A percentile compares a stretch with the other conserved stretches of the same genome.
Evolutionary conservation across 208 protist species (phyloP).

Genomic region (Angomonas deanei): DNA sequence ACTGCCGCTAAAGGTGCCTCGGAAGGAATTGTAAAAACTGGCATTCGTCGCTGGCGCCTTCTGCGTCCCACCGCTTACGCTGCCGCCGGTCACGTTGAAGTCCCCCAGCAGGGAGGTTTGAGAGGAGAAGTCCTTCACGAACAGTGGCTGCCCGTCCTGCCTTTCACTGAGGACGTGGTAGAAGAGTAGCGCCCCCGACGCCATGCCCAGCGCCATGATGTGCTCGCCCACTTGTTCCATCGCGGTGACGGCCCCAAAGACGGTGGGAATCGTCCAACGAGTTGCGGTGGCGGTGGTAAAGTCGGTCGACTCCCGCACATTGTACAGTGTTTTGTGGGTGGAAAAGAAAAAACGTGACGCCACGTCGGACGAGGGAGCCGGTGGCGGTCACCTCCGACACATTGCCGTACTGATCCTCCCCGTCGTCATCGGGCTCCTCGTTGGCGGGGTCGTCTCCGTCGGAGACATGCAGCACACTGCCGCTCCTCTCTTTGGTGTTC

Average conservation of each 20-base stretch:
- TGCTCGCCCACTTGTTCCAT: constrained; percentile 52
- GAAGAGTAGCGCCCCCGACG: constrained; percentile 63
- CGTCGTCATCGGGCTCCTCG: not conserved
- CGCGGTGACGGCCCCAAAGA: constrained; percentile 43
- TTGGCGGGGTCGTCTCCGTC: not conserved
- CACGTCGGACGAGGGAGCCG: constrained; percentile 57
- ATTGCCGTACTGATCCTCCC: not conserved
- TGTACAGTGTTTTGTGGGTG: constrained; percentile 35
- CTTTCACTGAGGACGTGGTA: constrained; percentile 71
- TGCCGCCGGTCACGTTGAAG: not conserved
- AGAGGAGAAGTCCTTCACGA: constrained; percentile 28
- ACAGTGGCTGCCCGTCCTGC: constrained; percentile 69
- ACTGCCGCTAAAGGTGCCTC: not conserved
- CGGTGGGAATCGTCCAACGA: constrained; percentile 37
- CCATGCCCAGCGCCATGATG: constrained; percentile 60
- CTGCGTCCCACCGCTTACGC: not conserved
- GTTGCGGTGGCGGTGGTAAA: constrained; percentile 58
- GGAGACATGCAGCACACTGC: not conserved
- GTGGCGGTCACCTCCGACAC: constrained; percentile 44
- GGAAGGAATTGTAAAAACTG: not conserved
- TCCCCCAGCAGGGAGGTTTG: not conserved
- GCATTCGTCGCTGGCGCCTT: not conserved
- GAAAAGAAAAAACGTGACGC: constrained; percentile 61
- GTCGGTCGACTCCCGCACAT: constrained; percentile 42
- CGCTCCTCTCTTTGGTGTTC: not conserved